Percentiles rank a stretch among this genome's conserved stretches.
These are phyloP conservation scores for Bisporella sp. DNA, from an alignment of 2,329 filamentous ascomycete genomes.

Conservation along the genomic window DNA sequence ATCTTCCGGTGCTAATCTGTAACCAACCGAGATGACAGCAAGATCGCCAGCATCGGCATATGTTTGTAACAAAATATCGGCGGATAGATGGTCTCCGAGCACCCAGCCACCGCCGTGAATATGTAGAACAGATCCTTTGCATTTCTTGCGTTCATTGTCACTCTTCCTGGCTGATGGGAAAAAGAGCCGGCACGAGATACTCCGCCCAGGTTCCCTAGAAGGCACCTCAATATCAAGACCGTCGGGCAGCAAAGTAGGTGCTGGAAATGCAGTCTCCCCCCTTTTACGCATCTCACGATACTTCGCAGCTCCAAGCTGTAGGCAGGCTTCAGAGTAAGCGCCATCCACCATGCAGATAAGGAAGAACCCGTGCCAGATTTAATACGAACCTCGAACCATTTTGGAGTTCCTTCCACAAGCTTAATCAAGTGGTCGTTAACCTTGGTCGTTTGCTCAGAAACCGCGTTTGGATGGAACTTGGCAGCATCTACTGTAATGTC, in stretches of 20 bases:
- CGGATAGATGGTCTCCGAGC: conserved; percentile 22
- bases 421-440: conserved; percentile 33
- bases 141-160: conserved; percentile 41
- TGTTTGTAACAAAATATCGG: conserved; percentile 35
- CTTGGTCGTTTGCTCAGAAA: conserved; percentile 33
- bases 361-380: background rate
- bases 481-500: conserved; percentile 10
- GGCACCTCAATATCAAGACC: conserved; percentile 42
- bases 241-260: conserved; percentile 36
- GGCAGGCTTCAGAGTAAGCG: too few relatives aligned
- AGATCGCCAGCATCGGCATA: conserved; percentile 42
- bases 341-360: background rate
- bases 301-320: conserved; percentile 42
- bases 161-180: conserved; percentile 16
- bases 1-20: conserved; percentile 52
- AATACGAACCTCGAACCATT: conserved; percentile 42
- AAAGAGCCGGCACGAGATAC: conserved; percentile 40
- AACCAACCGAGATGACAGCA: conserved; percentile 48
- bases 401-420: conserved; percentile 29
- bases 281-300: conserved; percentile 47
- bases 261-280: conserved; percentile 44
- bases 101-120: conserved; percentile 46
- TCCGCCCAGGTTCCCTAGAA: conserved; percentile 41
- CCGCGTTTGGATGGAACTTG: conserved; percentile 35
- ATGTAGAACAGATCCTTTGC: conserved; percentile 43